Conservation (phyloP, 2,329 filamentous ascomycete genomes). For the Colletotrichum sp. region DNA sequence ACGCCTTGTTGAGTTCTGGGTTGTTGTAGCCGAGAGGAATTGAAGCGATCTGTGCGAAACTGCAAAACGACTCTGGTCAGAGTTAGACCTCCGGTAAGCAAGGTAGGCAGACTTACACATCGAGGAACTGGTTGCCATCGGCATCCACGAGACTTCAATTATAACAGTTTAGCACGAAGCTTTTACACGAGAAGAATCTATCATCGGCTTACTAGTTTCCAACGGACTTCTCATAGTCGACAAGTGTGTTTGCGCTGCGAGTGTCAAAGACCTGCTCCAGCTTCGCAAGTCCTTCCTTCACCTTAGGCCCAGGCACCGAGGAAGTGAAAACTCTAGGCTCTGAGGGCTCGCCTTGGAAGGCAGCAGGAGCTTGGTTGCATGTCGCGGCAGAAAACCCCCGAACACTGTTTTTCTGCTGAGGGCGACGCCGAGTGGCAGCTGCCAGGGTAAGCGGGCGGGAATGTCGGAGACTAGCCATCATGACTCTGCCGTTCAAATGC, state of each 20-base stretch:
- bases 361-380: neutral
- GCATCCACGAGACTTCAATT: slow-evolving; percentile 60
- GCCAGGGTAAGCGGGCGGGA: neutral
- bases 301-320: slow-evolving; percentile 72
- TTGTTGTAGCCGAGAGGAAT: slow-evolving; percentile 96
- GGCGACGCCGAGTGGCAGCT: neutral
- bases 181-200: too few relatives aligned
- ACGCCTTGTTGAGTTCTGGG: slow-evolving; percentile 71
- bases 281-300: slow-evolving; percentile 70
- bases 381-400: neutral
- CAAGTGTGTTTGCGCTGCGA: slow-evolving; percentile 82
- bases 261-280: slow-evolving; percentile 85
- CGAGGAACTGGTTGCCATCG: slow-evolving; percentile 73
- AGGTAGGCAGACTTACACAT: slow-evolving; percentile 57
- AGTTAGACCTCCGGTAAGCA: rapidly evolving
- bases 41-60: slow-evolving; percentile 90
- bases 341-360: neutral
- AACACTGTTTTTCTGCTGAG: neutral
- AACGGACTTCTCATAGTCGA: slow-evolving; percentile 73
- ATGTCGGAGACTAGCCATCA: neutral
- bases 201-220: slow-evolving; percentile 65
- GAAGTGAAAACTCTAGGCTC: neutral
- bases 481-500: neutral
- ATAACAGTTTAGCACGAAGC: too few relatives aligned
- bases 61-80: slow-evolving; percentile 29